Conservation (phyloP, 768 basidiomycete genomes). For the Suillus plorans region DNA sequence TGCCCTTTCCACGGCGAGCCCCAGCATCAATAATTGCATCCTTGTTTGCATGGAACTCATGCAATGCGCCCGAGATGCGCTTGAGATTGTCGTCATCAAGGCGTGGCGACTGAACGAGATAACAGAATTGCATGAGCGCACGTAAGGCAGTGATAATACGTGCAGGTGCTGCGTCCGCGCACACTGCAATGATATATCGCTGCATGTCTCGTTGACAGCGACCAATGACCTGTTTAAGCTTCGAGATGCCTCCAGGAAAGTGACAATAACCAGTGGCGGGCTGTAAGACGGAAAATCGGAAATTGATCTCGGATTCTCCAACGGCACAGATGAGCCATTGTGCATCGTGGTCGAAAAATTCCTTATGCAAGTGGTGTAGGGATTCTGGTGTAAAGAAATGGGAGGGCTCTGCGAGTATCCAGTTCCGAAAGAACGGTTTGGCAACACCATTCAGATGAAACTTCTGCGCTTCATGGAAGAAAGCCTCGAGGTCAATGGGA, state of each 20-base stretch:
- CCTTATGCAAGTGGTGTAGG: too few species aligned
- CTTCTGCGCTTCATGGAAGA: too few species aligned
- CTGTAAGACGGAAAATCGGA: neutral
- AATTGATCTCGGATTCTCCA: neutral
- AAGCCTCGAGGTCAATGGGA: too few species aligned
- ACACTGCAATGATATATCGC: neutral
- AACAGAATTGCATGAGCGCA: neutral
- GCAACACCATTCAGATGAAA: too few species aligned
- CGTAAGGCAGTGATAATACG: neutral
- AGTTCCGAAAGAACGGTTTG: too few species aligned
- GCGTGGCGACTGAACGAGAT: neutral
- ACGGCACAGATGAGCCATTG: too few species aligned
- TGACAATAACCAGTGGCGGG: neutral
- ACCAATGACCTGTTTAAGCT: neutral
- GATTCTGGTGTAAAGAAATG: too few species aligned
- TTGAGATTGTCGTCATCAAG: neutral
- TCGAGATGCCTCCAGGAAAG: neutral
- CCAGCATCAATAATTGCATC: neutral
- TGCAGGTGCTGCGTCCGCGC: neutral
- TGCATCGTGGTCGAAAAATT: too few species aligned
- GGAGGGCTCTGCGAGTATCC: too few species aligned
- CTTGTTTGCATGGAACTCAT: neutral
- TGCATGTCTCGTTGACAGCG: neutral
- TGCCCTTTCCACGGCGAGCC: neutral
- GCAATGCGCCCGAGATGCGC: neutral